These are phyloP conservation scores for Akebia trifoliata DNA, from an alignment of 164 flowering plant genomes.

Conservation along the genomic window DNA sequence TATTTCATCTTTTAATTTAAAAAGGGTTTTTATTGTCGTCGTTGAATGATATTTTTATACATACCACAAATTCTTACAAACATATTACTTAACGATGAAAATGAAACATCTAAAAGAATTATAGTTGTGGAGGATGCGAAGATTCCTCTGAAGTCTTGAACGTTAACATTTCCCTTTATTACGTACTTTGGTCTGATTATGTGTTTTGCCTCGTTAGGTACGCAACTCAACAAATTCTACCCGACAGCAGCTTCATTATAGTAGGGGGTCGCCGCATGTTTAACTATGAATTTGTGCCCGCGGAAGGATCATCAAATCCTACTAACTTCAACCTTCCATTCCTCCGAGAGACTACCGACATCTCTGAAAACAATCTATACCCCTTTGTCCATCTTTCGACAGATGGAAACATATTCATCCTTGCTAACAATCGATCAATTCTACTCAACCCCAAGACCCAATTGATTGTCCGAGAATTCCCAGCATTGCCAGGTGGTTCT, in stretches of 20 bases:
- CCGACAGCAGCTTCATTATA: conserved; percentile 52
- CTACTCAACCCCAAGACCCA: conserved; percentile 40
- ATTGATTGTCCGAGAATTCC: conserved; percentile 38
- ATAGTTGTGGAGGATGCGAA: too few species aligned
- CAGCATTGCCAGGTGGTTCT: conserved; percentile 57
- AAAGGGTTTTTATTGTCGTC: too few species aligned
- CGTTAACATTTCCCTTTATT: too few species aligned
- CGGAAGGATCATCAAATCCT: conserved; percentile 21
- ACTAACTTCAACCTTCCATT: conserved; percentile 26
- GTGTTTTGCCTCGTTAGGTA: too few species aligned
- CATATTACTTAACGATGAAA: too few species aligned
- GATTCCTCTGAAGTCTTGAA: too few species aligned
- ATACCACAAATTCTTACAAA: too few species aligned
- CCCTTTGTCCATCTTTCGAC: conserved; percentile 73
- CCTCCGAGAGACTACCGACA: conserved; percentile 49
- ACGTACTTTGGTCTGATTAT: too few species aligned
- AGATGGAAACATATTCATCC: conserved; percentile 76
- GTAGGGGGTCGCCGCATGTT: conserved; percentile 64
- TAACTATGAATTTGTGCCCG: conserved; percentile 62
- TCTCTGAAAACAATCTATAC: conserved; percentile 73
- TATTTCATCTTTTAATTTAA: too few species aligned
- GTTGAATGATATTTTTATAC: not conserved
- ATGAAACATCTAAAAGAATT: too few species aligned
- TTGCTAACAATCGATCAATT: conserved; percentile 76
- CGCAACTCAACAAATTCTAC: conserved; percentile 48